Base-by-base conservation (phyloP, 2,329 filamentous ascomycete genomes). In the Monilinia aucupariae region DNA sequence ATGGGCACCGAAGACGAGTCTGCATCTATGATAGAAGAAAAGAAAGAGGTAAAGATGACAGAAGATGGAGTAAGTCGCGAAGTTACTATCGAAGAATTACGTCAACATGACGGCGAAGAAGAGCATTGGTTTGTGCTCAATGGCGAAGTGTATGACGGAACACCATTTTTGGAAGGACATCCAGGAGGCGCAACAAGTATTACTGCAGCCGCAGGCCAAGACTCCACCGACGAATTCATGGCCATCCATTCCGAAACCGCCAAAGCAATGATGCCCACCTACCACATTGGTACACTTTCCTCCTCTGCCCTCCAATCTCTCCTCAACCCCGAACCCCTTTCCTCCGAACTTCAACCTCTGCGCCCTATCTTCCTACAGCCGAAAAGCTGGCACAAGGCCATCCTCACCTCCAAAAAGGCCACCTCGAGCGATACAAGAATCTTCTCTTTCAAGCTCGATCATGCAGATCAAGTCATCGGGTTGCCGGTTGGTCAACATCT, bases 161-260 rank as follows among this genome's bases (percentile, higher is more conserved):
- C 89, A 0, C 76, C 77, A 2, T 97, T 94, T 73, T 78, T 97
- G 17, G 83, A 91, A 65, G 88, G 81, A 0, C 92, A 97, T 73
- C 92, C 92, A 0, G 92, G 92, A 59, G 92, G 92, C 58, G 91
- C 90, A 3, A 85, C 89, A 67, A 94, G 90, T 70, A 96, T 97
- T 72, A 81, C 88, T 60, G 87, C 87, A 34, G 90, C 88, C 3
- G 92, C 91, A n/a, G 91, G 87, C 0, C 80, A 90, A 70, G 92
- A 97, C 75, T 84, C 84, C 12, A 89, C 89, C 0, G 92, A 96
- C 71, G 92, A 97, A 69, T 97, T 96, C 74, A 84, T 96, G 77
- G 88, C 90, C 17, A 97, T 97, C 70, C 92, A 90, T 93, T 92
- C 89, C 73, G 92, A 96, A 77, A 96, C 90, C 20, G 92, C 92